Base-by-base conservation (phyloP, 371 early-diverging fungal species). In the Mortierella sp. region DNA sequence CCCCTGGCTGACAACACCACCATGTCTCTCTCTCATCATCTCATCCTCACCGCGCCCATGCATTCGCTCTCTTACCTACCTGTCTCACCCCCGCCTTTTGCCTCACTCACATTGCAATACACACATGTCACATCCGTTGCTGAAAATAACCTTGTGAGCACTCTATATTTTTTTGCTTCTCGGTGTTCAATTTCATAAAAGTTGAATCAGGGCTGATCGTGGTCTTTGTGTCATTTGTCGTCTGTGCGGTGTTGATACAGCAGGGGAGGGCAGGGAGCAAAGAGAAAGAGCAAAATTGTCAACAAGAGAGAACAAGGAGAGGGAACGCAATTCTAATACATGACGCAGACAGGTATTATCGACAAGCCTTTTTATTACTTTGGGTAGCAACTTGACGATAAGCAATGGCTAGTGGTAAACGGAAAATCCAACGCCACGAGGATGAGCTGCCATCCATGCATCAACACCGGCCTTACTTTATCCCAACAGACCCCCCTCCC, bases 1-100 rank as follows among this genome's bases (percentile, higher is more conserved):
- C 60, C 60, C 60, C 60, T 60, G 60, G 60, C 60, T 32, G 35
- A 60, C 60, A 60, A 49, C 14, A 58, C 60, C 60, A 32, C 35
- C 32, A 29, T 41, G 41, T 41, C 41, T 41, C 41, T 41, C 3
- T n/a, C 58, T 27, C 58, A 29, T 27, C 58, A n/a, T 8, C 24
- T 29, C 60, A 4, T 32, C 32, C 29, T 51, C 60, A 4, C 5
- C n/a, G 29, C 29, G 29, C 16, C 32, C 32, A 60, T 14, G 32
- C 60, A 58, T 27, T 29, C 12, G 56, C 56, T 27, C 56, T n/a
- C 56, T 58, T 46, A 58, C 58, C 14, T 27, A 10, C n/a, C 60
- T 4, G 5, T 60, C 60, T 58, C 29, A 6, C 27, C 58, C 58
- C 27, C 27, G 27, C 58, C n/a, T 27, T 27, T 58, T 27, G 4